A percentile compares a stretch with the other conserved stretches of the same genome.
These are phyloP conservation scores for Austropuccinia psidii DNA, from an alignment of 1,284 basidiomycete species.

Conservation along the genomic window DNA sequence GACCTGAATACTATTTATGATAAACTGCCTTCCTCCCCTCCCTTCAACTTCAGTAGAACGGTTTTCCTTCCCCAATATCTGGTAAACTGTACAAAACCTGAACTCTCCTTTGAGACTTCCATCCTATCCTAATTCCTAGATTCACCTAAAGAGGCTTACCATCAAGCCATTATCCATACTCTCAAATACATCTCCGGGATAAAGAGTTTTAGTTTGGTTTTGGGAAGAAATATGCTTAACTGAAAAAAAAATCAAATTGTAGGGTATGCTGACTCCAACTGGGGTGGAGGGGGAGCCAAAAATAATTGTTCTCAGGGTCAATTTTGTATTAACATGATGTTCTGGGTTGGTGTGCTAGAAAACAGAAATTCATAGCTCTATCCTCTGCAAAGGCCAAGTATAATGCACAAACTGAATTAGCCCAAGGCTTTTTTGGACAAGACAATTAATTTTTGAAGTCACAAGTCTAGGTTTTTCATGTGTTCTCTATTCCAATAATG, in stretches of 20 bases:
- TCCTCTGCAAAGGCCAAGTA: background rate
- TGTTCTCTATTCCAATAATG: background rate
- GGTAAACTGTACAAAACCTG: background rate
- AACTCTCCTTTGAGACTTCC: background rate
- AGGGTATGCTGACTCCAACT: background rate
- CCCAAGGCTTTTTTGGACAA: background rate
- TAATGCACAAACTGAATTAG: background rate
- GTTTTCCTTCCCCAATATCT: background rate
- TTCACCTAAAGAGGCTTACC: background rate
- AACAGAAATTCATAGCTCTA: background rate
- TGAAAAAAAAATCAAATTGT: background rate
- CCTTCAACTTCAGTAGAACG: background rate
- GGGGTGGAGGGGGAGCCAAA: background rate
- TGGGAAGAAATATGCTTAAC: background rate
- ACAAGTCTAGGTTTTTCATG: background rate
- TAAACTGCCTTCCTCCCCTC: background rate
- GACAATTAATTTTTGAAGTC: background rate
- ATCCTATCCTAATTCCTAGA: constrained; percentile 2
- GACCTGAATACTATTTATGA: background rate
- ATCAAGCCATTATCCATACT: background rate
- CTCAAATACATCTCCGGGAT: background rate
- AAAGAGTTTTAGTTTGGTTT: background rate
- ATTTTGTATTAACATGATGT: background rate
- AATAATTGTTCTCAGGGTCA: background rate
- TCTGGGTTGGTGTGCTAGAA: background rate